phyloP scores from a whole-genome alignment of 1,139 yeast species.

The Magnusiomyces paraingens region DNA sequence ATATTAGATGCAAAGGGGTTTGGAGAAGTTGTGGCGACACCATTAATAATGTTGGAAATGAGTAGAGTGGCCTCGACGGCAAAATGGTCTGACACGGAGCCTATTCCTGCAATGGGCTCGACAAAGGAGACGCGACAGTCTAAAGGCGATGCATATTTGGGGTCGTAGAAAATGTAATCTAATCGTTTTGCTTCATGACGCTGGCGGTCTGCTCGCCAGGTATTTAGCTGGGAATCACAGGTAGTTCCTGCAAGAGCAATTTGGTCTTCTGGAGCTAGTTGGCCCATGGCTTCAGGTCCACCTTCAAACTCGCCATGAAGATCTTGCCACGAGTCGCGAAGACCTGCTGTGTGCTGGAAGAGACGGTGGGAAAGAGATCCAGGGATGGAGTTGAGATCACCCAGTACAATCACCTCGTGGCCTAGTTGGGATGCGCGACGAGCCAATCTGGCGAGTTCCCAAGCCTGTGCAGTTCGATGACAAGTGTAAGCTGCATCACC shows the following conservation, averaged over 20 bases:
- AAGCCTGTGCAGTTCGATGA: conserved; percentile 91
- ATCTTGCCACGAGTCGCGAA: conserved; percentile 80
- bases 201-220: conserved; percentile 69
- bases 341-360: conserved; percentile 60
- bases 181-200: conserved; percentile 75
- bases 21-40: too few species aligned
- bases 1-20: too few species aligned
- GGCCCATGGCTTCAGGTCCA: conserved; percentile 35
- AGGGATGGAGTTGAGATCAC: conserved; percentile 86
- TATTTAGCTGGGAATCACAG: conserved; percentile 78
- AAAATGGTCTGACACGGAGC: conserved; percentile 89
- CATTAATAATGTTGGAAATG: conserved; percentile 22
- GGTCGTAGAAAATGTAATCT: conserved; percentile 81
- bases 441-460: conserved; percentile 79
- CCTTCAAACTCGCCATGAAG: conserved; percentile 45
- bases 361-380: conserved; percentile 76
- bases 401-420: conserved; percentile 80
- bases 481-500: conserved; percentile 91
- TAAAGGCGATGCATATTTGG: conserved; percentile 44
- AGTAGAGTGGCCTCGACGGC: conserved; percentile 58
- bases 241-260: conserved; percentile 72
- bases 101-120: conserved; percentile 53
- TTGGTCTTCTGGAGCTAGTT: conserved; percentile 61
- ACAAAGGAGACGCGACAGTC: conserved; percentile 67
- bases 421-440: conserved; percentile 63